phyloP scores from a whole-genome alignment of 495 filamentous ascomycete genomes.

The Annulohypoxylon bovei region DNA sequence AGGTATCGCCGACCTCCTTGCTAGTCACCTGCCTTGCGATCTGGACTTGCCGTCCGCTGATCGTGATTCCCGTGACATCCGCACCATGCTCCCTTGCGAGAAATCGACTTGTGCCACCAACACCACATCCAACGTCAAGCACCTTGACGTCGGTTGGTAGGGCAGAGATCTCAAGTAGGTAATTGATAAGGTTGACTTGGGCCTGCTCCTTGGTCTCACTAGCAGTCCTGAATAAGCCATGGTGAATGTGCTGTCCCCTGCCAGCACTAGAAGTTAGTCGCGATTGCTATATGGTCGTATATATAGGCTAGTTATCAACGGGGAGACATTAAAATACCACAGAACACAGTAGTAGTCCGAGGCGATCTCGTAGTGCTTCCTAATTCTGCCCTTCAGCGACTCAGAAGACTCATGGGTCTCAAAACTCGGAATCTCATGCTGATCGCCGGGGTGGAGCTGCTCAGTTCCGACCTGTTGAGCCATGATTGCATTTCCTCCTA shows the following conservation, averaged over 20 bases:
- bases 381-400: slow-evolving; percentile 67
- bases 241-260: slow-evolving; percentile 71
- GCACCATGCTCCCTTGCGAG: slow-evolving; percentile 58
- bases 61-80: slow-evolving; percentile 65
- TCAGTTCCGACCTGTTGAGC: slow-evolving; percentile 9
- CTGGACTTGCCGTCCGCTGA: slow-evolving; percentile 64
- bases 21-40: slow-evolving; percentile 57
- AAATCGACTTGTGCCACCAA: slow-evolving; percentile 65
- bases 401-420: slow-evolving; percentile 63
- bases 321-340: slow-evolving; percentile 49
- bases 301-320: too few species aligned
- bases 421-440: slow-evolving; percentile 60
- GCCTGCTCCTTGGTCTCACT: slow-evolving; percentile 61
- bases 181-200: slow-evolving; percentile 60
- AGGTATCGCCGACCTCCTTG: slow-evolving; percentile 40
- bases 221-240: slow-evolving; percentile 60
- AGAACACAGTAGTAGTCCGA: slow-evolving; percentile 64
- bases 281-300: neutral
- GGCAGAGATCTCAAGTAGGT: slow-evolving; percentile 58
- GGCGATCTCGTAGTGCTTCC: slow-evolving; percentile 67
- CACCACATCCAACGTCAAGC: slow-evolving; percentile 66
- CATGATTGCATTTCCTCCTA: slow-evolving; percentile 6
- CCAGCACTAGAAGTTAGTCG: neutral
- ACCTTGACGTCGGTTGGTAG: slow-evolving; percentile 50
- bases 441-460: slow-evolving; percentile 46